A percentile compares a stretch with the other conserved stretches of the same genome.
phyloP scores from a whole-genome alignment of 2,329 filamentous ascomycete species.

The Aureobasidium leucospermi region DNA sequence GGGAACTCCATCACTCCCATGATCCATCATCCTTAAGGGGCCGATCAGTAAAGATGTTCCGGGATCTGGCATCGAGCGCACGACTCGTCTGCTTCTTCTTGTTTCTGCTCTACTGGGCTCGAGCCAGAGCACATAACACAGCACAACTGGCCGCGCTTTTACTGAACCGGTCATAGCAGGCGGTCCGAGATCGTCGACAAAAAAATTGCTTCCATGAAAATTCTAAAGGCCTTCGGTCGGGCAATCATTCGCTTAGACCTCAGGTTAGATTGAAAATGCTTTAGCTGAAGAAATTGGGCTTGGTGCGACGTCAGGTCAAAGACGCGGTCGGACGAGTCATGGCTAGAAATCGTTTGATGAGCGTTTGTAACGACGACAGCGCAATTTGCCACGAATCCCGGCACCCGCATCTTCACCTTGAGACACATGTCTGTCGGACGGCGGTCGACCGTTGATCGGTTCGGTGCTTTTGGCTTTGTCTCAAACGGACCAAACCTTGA shows the following conservation, averaged over 20 bases:
- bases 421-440: slow-evolving; percentile 11
- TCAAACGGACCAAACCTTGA: slow-evolving; percentile 13
- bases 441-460: slow-evolving; percentile 6
- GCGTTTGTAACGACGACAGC: slow-evolving; percentile 10
- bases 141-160: background rate
- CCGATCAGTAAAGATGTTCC: background rate
- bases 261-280: slow-evolving; percentile 11
- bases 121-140: background rate
- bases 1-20: background rate
- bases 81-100: background rate
- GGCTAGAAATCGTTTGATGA: slow-evolving; percentile 1
- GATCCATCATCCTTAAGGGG: background rate
- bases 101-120: background rate
- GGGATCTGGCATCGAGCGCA: background rate
- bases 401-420: slow-evolving; percentile 4
- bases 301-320: slow-evolving; percentile 5
- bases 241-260: slow-evolving; percentile 8
- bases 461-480: slow-evolving; percentile 12
- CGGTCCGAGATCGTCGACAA: background rate
- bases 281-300: slow-evolving; percentile 9
- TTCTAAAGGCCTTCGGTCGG: slow-evolving; percentile 7
- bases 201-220: slow-evolving; percentile 5
- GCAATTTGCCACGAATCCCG: slow-evolving; percentile 12
- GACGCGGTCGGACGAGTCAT: slow-evolving; percentile 6
- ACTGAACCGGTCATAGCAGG: background rate